Conservation (phyloP, 306 rosid species). For the Canavalia ensiformis region DNA sequence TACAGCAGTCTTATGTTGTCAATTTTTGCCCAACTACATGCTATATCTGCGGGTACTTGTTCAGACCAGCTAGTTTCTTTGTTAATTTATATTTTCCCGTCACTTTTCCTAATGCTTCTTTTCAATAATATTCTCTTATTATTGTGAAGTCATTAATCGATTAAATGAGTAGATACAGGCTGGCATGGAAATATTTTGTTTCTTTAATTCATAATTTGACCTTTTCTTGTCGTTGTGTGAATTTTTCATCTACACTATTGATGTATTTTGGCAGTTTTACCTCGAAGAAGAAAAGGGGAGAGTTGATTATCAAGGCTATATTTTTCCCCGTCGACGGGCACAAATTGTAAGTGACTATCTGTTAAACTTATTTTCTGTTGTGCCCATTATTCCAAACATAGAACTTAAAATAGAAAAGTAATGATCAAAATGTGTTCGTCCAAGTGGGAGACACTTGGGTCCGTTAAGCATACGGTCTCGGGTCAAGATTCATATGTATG, state of each 20-base stretch:
- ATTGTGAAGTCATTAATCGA: slow-evolving; percentile 16
- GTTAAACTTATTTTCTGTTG: slow-evolving; percentile 18
- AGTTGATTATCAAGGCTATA: slow-evolving; percentile 95
- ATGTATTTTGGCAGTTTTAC: slow-evolving; percentile 73
- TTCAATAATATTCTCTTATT: slow-evolving; percentile 15
- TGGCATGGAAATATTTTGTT: slow-evolving; percentile 18
- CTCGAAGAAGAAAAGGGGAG: slow-evolving; percentile 90
- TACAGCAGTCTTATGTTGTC: slow-evolving; percentile 13
- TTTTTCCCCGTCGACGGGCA: slow-evolving; percentile 84
- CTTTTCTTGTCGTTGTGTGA: slow-evolving; percentile 2
- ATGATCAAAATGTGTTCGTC: too few species aligned
- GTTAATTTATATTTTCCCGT: background rate
- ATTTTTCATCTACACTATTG: slow-evolving; percentile 14
- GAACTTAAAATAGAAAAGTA: slow-evolving; percentile 6
- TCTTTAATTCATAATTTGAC: slow-evolving; percentile 4
- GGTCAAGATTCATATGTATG: too few species aligned
- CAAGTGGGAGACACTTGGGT: too few species aligned
- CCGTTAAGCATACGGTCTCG: too few species aligned
- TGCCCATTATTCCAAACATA: background rate
- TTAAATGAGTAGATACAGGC: slow-evolving; percentile 19
- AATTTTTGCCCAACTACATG: background rate
- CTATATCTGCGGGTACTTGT: slow-evolving; percentile 8
- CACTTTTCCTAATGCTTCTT: slow-evolving; percentile 1
- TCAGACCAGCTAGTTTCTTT: background rate
- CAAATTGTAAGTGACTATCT: slow-evolving; percentile 68